These are phyloP conservation scores for Coemansia sp. DNA, from an alignment of 192 early-diverging fungal genomes.

Conservation along the genomic window DNA sequence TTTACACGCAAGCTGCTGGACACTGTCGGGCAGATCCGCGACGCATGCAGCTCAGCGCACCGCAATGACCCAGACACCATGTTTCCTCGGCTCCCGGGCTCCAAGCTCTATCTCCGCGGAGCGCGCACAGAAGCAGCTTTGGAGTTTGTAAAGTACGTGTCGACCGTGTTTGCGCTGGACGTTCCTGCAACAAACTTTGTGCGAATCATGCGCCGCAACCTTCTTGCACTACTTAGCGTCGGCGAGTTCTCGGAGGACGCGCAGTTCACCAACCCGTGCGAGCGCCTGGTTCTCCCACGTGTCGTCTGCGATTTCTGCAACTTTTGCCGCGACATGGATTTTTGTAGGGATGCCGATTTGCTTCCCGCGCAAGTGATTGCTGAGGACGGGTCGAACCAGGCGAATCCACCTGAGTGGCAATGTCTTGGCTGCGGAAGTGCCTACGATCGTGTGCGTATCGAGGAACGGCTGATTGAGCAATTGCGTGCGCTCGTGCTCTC, in stretches of 20 bases:
- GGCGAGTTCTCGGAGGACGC: constrained; percentile 84
- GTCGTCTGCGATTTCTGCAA: constrained; percentile 90
- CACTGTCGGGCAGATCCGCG: constrained; percentile 62
- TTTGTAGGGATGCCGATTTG: constrained; percentile 78
- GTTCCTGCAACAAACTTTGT: constrained; percentile 71
- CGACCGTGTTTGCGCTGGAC: constrained; percentile 79
- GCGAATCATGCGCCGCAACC: constrained; percentile 76
- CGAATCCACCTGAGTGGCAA: constrained; percentile 56
- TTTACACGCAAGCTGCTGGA: constrained; percentile 67
- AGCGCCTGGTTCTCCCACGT: constrained; percentile 71
- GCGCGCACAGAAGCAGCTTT: constrained; percentile 66
- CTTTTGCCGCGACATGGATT: constrained; percentile 83
- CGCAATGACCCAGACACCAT: constrained; percentile 27
- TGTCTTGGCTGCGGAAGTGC: constrained; percentile 76
- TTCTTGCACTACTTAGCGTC: constrained; percentile 67
- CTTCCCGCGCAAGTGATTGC: constrained; percentile 52
- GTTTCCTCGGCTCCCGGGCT: constrained; percentile 74
- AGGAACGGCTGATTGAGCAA: constrained; percentile 79
- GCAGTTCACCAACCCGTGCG: constrained; percentile 81
- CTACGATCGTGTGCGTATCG: constrained; percentile 78
- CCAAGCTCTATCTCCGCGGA: constrained; percentile 11
- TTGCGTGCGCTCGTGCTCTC: constrained; percentile 63
- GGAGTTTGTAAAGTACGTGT: constrained; percentile 79
- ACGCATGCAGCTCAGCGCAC: constrained; percentile 28
- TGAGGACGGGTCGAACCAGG: constrained; percentile 13